phyloP scores from a whole-genome alignment of 495 filamentous ascomycete genomes.

The Mytilinidion resinicola region DNA sequence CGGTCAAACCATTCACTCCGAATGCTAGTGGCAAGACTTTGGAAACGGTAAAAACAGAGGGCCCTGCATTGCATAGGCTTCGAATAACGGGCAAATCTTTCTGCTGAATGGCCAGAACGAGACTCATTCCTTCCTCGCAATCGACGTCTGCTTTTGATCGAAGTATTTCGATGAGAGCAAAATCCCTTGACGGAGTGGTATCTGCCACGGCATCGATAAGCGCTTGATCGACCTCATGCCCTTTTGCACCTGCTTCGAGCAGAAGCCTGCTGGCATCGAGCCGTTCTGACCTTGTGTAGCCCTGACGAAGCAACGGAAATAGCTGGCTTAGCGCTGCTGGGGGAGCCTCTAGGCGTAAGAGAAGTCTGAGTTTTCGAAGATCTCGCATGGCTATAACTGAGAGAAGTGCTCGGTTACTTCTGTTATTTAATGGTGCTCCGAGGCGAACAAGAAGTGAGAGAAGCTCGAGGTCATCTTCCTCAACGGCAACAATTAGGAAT shows the following conservation, averaged over 20 bases:
- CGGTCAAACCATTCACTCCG: neutral
- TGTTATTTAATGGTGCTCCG: constrained; percentile 10
- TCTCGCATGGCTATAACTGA: constrained; percentile 12
- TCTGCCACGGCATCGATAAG: constrained; percentile 16
- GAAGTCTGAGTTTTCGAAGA: constrained; percentile 5
- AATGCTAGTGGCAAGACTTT: constrained; percentile 14
- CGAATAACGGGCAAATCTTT: constrained; percentile 11
- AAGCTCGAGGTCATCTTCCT: constrained; percentile 16
- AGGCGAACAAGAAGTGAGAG: constrained; percentile 15
- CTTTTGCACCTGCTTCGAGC: constrained; percentile 13
- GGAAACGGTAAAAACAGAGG: constrained; percentile 5
- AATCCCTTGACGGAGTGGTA: constrained; percentile 12
- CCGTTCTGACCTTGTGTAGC: constrained; percentile 6
- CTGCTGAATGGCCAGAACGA: constrained; percentile 11
- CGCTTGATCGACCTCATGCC: constrained; percentile 13
- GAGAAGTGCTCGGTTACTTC: constrained; percentile 1
- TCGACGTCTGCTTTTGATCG: constrained; percentile 14
- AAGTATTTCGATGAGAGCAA: constrained; percentile 15
- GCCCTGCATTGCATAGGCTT: constrained; percentile 6
- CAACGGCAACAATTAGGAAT: constrained; percentile 17
- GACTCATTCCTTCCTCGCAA: constrained; percentile 9
- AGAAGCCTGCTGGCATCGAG: constrained; percentile 11
- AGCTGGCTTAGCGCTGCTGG: constrained; percentile 3
- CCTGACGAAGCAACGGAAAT: constrained; percentile 13
- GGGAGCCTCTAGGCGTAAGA: constrained; percentile 2